Conservation (phyloP, 2,329 filamentous ascomycete genomes). For the Fusarium sp. region DNA sequence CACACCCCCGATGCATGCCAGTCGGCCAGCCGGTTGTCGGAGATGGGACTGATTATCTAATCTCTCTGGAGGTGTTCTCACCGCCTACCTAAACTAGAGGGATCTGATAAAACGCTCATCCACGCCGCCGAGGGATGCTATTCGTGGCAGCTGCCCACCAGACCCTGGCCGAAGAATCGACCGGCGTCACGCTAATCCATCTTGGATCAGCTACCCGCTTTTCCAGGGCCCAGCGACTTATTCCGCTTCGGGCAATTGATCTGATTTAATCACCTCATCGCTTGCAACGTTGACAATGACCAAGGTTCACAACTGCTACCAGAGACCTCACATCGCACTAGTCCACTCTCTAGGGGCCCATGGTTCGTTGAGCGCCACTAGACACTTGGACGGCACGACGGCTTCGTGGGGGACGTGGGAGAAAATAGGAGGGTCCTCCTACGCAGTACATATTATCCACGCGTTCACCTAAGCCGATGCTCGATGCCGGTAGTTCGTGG, state of each 20-base stretch:
- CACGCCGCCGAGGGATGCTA: not conserved
- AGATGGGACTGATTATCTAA: constrained; percentile 1
- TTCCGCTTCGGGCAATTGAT: constrained; percentile 1
- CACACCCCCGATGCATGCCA: constrained; percentile 19
- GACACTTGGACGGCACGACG: not conserved
- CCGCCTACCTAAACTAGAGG: constrained; percentile 11
- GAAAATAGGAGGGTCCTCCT: not conserved
- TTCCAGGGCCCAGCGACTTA: not conserved
- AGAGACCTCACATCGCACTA: not conserved
- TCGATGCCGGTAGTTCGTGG: not conserved
- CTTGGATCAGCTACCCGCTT: not conserved
- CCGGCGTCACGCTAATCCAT: not conserved
- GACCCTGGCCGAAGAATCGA: not conserved
- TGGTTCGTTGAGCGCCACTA: not conserved
- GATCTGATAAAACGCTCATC: constrained; percentile 39
- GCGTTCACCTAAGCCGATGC: not conserved
- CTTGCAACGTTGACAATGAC: not conserved
- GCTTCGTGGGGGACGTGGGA: constrained; percentile 4
- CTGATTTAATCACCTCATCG: constrained; percentile 2
- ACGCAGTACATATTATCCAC: not conserved
- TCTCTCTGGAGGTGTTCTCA: constrained; percentile 1
- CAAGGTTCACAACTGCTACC: not conserved
- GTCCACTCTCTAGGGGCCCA: not conserved
- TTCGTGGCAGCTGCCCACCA: not conserved
- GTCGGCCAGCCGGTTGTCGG: constrained; percentile 31